Evolutionary conservation across 176 grass and related monocot genomes (phyloP).

Genomic region (Dendrocalamus sinicus): DNA sequence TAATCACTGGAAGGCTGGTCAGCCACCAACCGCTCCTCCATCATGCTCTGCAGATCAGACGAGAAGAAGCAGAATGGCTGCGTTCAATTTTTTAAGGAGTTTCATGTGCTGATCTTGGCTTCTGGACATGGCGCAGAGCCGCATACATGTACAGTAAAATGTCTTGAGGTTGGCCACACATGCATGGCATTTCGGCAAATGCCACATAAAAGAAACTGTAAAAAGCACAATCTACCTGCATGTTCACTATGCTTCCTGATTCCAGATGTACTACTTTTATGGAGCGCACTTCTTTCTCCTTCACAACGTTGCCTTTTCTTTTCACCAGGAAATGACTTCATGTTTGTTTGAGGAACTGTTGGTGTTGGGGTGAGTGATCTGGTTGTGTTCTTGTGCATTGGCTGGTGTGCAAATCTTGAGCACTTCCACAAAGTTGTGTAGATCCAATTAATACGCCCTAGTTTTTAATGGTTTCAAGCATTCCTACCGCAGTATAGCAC

Average conservation of each 20-base stretch:
- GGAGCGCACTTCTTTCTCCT: constrained; percentile 19
- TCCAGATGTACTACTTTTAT: background rate
- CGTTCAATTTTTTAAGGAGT: background rate
- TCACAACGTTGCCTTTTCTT: background rate
- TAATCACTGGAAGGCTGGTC: constrained; percentile 32
- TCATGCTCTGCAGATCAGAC: constrained; percentile 16
- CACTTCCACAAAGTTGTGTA: constrained; percentile 29
- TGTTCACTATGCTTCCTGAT: background rate
- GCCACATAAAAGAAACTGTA: background rate
- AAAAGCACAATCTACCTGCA: constrained; percentile 6
- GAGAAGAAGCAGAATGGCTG: background rate
- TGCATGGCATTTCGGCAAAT: constrained; percentile 9
- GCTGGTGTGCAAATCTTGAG: constrained; percentile 49
- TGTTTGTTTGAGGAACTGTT: background rate
- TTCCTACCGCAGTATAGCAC: background rate
- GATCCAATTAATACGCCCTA: constrained; percentile 22
- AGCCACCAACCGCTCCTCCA: constrained; percentile 44
- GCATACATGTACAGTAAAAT: background rate
- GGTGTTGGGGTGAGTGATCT: constrained; percentile 30
- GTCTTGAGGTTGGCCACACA: constrained; percentile 27
- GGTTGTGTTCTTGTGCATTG: constrained; percentile 40
- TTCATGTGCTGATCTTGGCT: constrained; percentile 27
- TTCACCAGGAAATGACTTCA: background rate
- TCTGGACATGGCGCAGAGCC: background rate
- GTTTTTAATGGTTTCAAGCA: constrained; percentile 50